Evolutionary conservation across 2,329 filamentous ascomycete genomes (phyloP).

Genomic region (Xylaria sp.): DNA sequence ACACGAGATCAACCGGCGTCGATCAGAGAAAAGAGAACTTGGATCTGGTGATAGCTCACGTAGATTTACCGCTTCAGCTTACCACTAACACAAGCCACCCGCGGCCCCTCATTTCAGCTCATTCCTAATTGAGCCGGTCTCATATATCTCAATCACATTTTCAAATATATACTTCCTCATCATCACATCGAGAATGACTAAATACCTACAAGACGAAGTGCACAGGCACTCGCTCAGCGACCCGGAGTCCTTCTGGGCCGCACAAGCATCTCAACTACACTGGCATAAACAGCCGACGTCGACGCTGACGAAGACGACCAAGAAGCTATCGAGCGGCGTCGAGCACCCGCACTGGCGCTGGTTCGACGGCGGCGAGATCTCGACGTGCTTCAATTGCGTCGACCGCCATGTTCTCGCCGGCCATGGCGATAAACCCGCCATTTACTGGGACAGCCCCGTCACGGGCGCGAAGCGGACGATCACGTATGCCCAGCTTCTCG

Average conservation of each 20-base stretch:
- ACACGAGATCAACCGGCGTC: not conserved
- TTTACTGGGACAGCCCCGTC: slow-evolving; percentile 90
- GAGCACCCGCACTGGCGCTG: slow-evolving; percentile 84
- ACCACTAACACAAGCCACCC: slow-evolving; percentile 16
- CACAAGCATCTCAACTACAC: slow-evolving; percentile 77
- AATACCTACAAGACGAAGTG: slow-evolving; percentile 62
- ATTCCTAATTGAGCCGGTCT: not conserved
- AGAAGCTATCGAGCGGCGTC: slow-evolving; percentile 70
- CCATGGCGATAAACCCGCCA: slow-evolving; percentile 77
- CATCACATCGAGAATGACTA: slow-evolving; percentile 6
- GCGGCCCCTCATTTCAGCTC: not conserved
- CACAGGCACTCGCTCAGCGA: slow-evolving; percentile 70
- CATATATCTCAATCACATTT: not conserved
- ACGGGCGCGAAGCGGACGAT: slow-evolving; percentile 76
- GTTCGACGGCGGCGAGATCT: slow-evolving; percentile 90
- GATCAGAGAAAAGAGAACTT: slow-evolving; percentile 3
- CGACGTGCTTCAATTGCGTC: slow-evolving; percentile 90
- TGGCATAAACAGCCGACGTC: slow-evolving; percentile 82
- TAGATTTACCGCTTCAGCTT: not conserved
- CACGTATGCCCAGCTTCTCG: slow-evolving; percentile 79
- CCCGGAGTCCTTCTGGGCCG: slow-evolving; percentile 79
- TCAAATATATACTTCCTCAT: not conserved
- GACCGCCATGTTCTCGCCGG: slow-evolving; percentile 87
- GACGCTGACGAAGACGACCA: slow-evolving; percentile 69
- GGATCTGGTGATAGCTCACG: slow-evolving; percentile 5